Evolutionary conservation across 768 basidiomycete genomes (phyloP), one percentile per base, ranked within the genome.

Genomic region (Hirschioporus abietinus): DNA sequence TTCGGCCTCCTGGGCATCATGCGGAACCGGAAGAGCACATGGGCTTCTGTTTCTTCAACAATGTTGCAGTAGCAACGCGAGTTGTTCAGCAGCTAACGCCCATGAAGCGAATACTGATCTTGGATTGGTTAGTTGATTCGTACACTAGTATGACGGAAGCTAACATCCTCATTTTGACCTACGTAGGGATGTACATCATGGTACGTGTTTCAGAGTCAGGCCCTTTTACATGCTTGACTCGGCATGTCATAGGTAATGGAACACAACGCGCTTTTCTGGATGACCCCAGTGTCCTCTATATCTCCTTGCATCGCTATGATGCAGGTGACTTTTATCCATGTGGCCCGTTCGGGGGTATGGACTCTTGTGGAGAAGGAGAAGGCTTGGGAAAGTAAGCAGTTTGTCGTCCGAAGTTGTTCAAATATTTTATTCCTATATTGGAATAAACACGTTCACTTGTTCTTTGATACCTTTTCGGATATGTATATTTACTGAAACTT

Each of bases 31-130:
- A 97, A 70, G 91, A 96, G 74, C 92, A 94, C 69, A 98, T 99
- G 96, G 97, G 97, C 0, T 99, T 99, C 76, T 99, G 97, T 77
- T 97, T 99, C 81, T 97, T 95, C 80, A 99, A 99, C 77, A 99
- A 99, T 74, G 95, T 96, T 35, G 91, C 97, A 0, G 92, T 99
- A 18, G 96, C 96, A 0, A 86, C 93, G 23, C 86, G 87, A 72
- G 91, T 95, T 26, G 87, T 92, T 23, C 89, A 93, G 74, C 79
- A 90, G 68, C 71, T 82, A 65, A 90, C 91, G 1, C 74, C 83
- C 7, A 78, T 93, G 67, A 92, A 89, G 76, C 92, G 84, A 74
- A 88, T 98, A 17, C 74, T 99, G 69, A 98, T 99, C 70, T 78
- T 99, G 34, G 97, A 99, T 74, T 99, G 97, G 96, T 97, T 73